Evolutionary conservation across 179 eudicot species (phyloP).

Genomic region (Patellifolia procumbens): DNA sequence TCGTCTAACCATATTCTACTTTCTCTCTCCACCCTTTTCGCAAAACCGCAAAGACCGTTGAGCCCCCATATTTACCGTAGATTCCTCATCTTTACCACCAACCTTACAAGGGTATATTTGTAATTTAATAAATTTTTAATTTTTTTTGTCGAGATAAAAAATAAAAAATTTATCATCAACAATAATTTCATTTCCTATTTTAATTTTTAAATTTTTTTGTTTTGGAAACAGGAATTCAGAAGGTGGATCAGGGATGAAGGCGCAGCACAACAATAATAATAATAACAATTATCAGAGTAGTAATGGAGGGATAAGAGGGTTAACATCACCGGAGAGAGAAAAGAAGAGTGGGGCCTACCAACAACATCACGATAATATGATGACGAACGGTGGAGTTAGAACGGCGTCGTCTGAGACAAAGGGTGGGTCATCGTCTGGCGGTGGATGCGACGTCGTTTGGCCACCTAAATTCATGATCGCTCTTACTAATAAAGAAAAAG

Average conservation of each 20-base stretch:
- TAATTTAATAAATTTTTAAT: neutral
- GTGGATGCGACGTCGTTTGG: conserved; percentile 60
- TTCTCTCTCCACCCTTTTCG: conserved; percentile 19
- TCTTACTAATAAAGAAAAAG: conserved; percentile 83
- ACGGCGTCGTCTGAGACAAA: conserved; percentile 63
- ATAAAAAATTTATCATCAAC: neutral
- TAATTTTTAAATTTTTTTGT: neutral
- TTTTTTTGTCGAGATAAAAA: neutral
- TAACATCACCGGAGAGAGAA: conserved; percentile 60
- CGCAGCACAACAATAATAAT: conserved; percentile 8
- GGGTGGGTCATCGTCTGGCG: conserved; percentile 62
- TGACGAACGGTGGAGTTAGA: conserved; percentile 40
- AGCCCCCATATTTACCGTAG: neutral
- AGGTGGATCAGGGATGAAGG: conserved; percentile 60
- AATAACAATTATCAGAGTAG: conserved; percentile 7
- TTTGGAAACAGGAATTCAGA: conserved; percentile 55
- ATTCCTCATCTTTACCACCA: neutral
- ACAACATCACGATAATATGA: conserved; percentile 1
- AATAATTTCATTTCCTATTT: too few species aligned
- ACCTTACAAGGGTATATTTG: conserved; percentile 28
- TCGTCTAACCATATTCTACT: neutral
- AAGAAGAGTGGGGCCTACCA: conserved; percentile 41
- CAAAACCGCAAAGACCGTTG: conserved; percentile 11
- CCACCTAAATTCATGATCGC: conserved; percentile 85
- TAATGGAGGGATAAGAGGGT: conserved; percentile 51